These are phyloP conservation scores for Nannochloris sp. DNA, from an alignment of 139 green algal species.

Conservation along the genomic window DNA sequence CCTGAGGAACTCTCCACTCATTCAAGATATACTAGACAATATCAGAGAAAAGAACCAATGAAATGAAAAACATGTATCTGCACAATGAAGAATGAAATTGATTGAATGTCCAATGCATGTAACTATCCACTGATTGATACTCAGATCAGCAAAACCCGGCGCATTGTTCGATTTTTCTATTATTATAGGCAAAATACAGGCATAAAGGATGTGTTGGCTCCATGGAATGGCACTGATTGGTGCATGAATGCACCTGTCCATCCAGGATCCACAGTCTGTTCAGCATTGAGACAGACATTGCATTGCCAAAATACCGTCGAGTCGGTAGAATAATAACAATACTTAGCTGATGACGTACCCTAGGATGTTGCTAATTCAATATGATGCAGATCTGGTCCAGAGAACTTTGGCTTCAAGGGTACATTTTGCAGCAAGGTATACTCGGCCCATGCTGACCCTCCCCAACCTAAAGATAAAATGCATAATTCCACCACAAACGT, in stretches of 20 bases:
- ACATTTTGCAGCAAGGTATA: neutral
- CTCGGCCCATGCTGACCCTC: neutral
- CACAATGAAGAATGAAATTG: neutral
- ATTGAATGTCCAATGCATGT: neutral
- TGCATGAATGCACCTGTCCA: too few relatives aligned
- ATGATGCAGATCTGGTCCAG: too few relatives aligned
- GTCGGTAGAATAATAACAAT: too few relatives aligned
- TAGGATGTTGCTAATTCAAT: too few relatives aligned
- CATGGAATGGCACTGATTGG: too few relatives aligned
- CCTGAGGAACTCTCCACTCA: conserved; percentile 13
- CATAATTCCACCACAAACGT: conserved; percentile 12
- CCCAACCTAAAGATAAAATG: conserved; percentile 20
- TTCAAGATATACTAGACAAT: conserved; percentile 14
- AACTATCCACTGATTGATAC: conserved; percentile 29
- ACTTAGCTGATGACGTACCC: too few relatives aligned
- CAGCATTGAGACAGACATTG: too few relatives aligned
- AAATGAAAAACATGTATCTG: conserved; percentile 1
- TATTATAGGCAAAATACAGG: neutral
- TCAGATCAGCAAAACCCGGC: conserved; percentile 37
- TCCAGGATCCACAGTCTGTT: too few relatives aligned
- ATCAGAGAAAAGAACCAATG: conserved; percentile 8
- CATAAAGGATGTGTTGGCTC: too few relatives aligned
- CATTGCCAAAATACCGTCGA: too few relatives aligned
- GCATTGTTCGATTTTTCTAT: neutral
- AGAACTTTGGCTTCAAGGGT: too few relatives aligned